Base-by-base conservation (phyloP, 2,329 filamentous ascomycete genomes). In the Kalmusia sp. region DNA sequence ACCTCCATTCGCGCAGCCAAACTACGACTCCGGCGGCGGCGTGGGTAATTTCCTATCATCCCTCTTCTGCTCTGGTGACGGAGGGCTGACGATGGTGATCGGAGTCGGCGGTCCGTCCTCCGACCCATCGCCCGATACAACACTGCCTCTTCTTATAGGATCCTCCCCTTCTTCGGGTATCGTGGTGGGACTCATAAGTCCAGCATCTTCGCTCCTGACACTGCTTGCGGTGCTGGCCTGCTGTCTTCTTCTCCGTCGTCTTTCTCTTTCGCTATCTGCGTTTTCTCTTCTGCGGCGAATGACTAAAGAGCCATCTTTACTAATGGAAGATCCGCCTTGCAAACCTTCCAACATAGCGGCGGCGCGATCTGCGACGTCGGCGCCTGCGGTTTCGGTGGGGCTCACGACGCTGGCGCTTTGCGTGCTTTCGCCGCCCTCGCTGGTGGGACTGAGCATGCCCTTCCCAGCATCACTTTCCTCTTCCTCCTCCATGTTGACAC, bases 271-370 rank as follows among this genome's bases (percentile, higher is more conserved):
- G 59, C 91, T 89, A 63, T 95, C 91, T 1, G 91, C 90, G 56
- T 86, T 91, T 70, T 93, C 89, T 67, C 89, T 78, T 64, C 87
- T 77, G 51, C 86, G 82, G 49, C 92, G 79, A 51, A 91, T 80
- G 11, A 80, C 77, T 17, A 83, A 58, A 25, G 67, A 71, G 52
- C 70, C 70, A 22, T 70, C 69, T 44, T 68, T 86, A 75, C 75
- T 82, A 78, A 70, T 85, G 78, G 17, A 73, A 58, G 57, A 75
- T 35, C 85, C 85, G 35, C 86, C 82, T 53, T 92, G 85, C 74
- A 97, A 88, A 39, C 92, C 92, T 69, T 96, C 90, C 25, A 98
- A 80, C 72, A 97, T 79, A 59, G 88, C 85, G 1, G 92, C 92
- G 2, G 93, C 93, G 47, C 92, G 86, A 63, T 93, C 89, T 3